Conservation (phyloP, 345 rosid species). For the Pseudoturritis turrita region DNA sequence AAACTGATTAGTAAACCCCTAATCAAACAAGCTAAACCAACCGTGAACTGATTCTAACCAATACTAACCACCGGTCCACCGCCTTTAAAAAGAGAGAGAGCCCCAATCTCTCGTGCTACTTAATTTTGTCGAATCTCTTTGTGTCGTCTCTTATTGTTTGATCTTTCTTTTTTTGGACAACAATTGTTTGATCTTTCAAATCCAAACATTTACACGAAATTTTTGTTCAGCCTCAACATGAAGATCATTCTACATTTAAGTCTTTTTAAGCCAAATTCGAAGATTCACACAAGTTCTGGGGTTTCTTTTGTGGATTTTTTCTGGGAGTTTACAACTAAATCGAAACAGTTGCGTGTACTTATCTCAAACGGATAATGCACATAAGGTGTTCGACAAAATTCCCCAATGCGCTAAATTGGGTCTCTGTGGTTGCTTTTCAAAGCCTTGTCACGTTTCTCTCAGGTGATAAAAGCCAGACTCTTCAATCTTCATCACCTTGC, state of each 20-base stretch:
- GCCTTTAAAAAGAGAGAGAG: no score
- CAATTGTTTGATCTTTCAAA: background rate
- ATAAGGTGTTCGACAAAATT: conserved; percentile 5
- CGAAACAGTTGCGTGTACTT: background rate
- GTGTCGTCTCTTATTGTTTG: background rate
- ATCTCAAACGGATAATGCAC: background rate
- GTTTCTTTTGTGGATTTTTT: background rate
- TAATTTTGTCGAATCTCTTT: background rate
- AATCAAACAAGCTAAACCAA: no score
- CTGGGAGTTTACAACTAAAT: background rate
- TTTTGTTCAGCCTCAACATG: background rate
- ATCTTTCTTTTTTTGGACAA: no score
- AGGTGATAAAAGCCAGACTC: background rate
- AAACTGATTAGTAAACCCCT: no score
- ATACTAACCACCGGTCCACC: no score
- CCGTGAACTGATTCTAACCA: no score
- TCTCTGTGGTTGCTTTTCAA: background rate
- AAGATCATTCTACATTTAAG: background rate
- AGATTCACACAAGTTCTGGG: background rate
- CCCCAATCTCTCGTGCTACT: background rate
- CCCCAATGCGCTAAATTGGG: background rate
- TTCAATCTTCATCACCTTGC: background rate
- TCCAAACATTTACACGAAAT: background rate
- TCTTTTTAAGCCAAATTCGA: no score
- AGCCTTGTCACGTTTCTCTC: conserved; percentile 8